These are phyloP conservation scores for Euphorbia tirucalli DNA, from an alignment of 345 rosid genomes.

Conservation along the genomic window DNA sequence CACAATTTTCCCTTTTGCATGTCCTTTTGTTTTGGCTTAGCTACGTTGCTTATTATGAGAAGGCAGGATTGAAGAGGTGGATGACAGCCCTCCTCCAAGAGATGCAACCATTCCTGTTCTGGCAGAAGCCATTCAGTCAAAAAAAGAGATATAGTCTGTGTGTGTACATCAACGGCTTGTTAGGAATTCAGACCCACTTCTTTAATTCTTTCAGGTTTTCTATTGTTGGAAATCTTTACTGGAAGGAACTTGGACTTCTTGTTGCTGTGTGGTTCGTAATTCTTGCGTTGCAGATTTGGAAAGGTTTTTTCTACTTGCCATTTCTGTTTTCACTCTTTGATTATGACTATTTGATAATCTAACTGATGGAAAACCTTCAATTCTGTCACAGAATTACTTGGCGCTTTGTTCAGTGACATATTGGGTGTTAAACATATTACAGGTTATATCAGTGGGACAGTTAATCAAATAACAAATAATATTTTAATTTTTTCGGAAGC, in stretches of 20 bases:
- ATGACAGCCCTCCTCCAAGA: conserved; percentile 32
- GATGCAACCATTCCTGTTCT: conserved; percentile 19
- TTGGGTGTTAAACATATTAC: conserved; percentile 19
- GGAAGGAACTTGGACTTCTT: conserved; percentile 50
- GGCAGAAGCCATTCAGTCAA: conserved; percentile 13
- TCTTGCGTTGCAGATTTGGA: conserved; percentile 45
- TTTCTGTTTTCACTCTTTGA: background rate
- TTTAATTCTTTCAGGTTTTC: conserved; percentile 29
- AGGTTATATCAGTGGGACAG: conserved; percentile 7
- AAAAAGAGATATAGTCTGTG: conserved; percentile 9
- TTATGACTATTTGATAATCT: background rate
- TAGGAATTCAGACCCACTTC: conserved; percentile 7
- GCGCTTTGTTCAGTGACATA: conserved; percentile 19
- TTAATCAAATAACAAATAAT: background rate
- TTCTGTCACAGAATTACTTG: conserved; percentile 18
- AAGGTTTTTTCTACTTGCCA: conserved; percentile 32
- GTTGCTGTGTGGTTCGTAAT: conserved; percentile 44
- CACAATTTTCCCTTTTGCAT: no score
- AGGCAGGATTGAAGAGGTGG: conserved; percentile 21
- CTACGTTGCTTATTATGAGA: conserved; percentile 23
- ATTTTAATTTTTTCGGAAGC: background rate
- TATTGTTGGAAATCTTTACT: conserved; percentile 36
- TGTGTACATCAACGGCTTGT: background rate
- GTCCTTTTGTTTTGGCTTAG: background rate
- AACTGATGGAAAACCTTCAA: background rate